A percentile compares a stretch with the other conserved stretches of the same genome.
phyloP scores from a whole-genome alignment of 768 basidiomycete species.

The Pulveroboletus sp. region DNA sequence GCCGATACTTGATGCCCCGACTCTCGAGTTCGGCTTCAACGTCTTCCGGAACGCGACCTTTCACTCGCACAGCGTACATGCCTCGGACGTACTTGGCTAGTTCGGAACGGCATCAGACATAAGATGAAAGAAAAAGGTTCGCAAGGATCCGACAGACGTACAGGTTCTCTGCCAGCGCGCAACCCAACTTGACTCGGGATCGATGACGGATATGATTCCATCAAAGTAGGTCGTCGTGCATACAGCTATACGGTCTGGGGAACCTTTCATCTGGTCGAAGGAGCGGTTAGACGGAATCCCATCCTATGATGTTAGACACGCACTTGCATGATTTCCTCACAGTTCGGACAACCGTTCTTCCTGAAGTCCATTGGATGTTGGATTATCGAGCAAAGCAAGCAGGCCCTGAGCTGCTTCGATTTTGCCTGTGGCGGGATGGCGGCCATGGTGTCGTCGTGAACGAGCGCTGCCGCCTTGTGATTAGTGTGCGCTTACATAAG shows the following conservation, averaged over 20 bases:
- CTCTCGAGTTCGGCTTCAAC: slow-evolving; percentile 76
- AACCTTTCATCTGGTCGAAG: slow-evolving; percentile 73
- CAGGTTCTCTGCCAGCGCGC: slow-evolving; percentile 94
- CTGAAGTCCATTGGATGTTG: slow-evolving; percentile 82
- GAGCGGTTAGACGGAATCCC: neutral
- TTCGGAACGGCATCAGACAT: neutral
- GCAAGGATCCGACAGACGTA: slow-evolving; percentile 37
- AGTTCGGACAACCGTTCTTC: slow-evolving; percentile 90
- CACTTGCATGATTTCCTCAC: slow-evolving; percentile 92
- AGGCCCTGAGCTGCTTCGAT: slow-evolving; percentile 80
- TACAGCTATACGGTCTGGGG: slow-evolving; percentile 71
- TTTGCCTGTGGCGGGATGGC: slow-evolving; percentile 57
- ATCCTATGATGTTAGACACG: slow-evolving; percentile 16
- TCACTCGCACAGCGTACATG: slow-evolving; percentile 90
- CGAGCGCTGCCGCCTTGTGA: neutral
- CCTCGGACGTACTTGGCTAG: slow-evolving; percentile 87
- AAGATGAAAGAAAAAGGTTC: slow-evolving; percentile 1
- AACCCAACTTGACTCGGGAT: slow-evolving; percentile 90
- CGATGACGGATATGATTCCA: slow-evolving; percentile 83
- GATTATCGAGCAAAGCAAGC: slow-evolving; percentile 89
- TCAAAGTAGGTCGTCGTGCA: slow-evolving; percentile 95
- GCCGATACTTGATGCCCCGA: slow-evolving; percentile 79
- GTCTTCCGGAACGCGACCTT: slow-evolving; percentile 80
- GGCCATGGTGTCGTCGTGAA: slow-evolving; percentile 25
- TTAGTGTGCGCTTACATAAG: slow-evolving; percentile 17